Base-by-base conservation (phyloP, 2,329 filamentous ascomycete species). In the Thielaviopsis populi region DNA sequence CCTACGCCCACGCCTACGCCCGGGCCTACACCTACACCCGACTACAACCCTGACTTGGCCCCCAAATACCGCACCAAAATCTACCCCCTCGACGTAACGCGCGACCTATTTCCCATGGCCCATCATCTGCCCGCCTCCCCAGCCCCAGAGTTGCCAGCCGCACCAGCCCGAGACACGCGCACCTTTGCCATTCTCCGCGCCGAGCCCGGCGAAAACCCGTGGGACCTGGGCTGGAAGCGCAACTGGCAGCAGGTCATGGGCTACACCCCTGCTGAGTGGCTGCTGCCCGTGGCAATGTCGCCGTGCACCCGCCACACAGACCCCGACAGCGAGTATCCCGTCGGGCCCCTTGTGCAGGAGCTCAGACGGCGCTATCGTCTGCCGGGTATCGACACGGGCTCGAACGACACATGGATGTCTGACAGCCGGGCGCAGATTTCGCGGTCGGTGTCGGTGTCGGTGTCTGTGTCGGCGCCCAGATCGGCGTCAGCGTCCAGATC, bases 221-320 rank as follows among this genome's bases (percentile, higher is more conserved):
- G 90, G 85, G 83, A 95, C 69, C 76, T 94, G 0, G 89, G 88
- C 1, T 74, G 75, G 8, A 78, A 81, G 67, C 74, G 78, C 33
- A 97, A 97, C 70, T 86, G 91, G 75, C 82, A 83, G 68, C 81
- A 86, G 15, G 83, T 96, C 27, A 90, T 99, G 85, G 92, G 92
- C 0, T 75, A 80, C 58, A 81, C 75, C 22, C 68, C 84, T 1
- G 66, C 86, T 15, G 88, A 96, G 66, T 97, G 91, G 91, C 70
- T 96, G 13, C 74, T 96, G 1, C 92, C 92, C 0, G 72, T 95
- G 41, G 83, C 78, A 64, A 79, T 82, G 66, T 90, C 88, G 3
- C 92, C 92, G 0, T 92, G 88, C 72, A 80, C 80, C 61, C 80
- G 82, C 62, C 87, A 91, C 69, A 83, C 83, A 58, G 80, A 78